Evolutionary conservation across 495 filamentous ascomycete genomes (phyloP).

Genomic region (Schizothecium vesticola): DNA sequence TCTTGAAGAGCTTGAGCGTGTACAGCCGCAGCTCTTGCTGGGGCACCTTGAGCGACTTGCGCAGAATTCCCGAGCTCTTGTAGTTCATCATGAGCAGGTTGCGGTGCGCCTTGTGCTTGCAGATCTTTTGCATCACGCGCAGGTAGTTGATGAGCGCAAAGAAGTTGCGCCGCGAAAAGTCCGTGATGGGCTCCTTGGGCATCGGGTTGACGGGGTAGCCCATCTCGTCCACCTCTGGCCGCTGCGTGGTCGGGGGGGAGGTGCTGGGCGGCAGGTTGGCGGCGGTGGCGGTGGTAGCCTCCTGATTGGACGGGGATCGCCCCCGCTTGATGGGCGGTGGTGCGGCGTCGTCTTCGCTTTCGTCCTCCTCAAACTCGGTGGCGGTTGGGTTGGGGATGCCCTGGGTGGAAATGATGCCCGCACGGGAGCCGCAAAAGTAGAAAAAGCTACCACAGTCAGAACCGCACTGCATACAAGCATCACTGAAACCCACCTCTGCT

Average conservation of each 20-base stretch:
- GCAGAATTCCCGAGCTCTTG: conserved; percentile 83
- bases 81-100: conserved; percentile 91
- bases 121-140: conserved; percentile 94
- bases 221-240: conserved; percentile 83
- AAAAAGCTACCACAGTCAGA: conserved; percentile 63
- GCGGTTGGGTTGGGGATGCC: conserved; percentile 19
- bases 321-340: conserved; percentile 71
- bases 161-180: conserved; percentile 90
- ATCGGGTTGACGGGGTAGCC: conserved; percentile 61
- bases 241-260: conserved; percentile 43
- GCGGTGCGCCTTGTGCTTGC: conserved; percentile 87
- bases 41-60: conserved; percentile 84
- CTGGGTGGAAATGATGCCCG: conserved; percentile 25
- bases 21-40: conserved; percentile 84
- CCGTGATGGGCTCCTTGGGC: conserved; percentile 76
- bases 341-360: conserved; percentile 64
- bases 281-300: background rate
- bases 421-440: conserved; percentile 65
- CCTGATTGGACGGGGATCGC: conserved; percentile 38
- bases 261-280: background rate
- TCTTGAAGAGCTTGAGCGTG: conserved; percentile 96
- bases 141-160: conserved; percentile 90
- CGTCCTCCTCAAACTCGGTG: conserved; percentile 29
- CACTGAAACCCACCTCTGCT: conserved; percentile 57
- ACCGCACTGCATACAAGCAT: background rate